These are phyloP conservation scores for Cutaneotrichosporon arboriforme DNA, from an alignment of 1,284 basidiomycete species.

Conservation along the genomic window DNA sequence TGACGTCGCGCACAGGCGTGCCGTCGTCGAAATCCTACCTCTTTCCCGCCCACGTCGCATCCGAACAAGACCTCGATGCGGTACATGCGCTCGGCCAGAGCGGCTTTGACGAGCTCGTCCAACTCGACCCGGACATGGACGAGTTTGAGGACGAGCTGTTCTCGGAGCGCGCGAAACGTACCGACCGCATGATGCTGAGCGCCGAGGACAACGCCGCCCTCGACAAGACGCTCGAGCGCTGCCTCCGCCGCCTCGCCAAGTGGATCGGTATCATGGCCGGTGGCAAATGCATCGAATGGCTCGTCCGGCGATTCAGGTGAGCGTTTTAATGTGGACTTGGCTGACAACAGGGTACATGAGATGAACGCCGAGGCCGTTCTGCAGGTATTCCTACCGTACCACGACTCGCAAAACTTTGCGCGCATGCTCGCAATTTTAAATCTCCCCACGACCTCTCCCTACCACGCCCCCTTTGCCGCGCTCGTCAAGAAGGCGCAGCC, in stretches of 20 bases:
- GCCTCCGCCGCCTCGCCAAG: constrained; percentile 67
- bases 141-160: constrained; percentile 67
- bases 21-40: constrained; percentile 68
- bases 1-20: constrained; percentile 55
- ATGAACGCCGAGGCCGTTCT: constrained; percentile 82
- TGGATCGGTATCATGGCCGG: constrained; percentile 77
- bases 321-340: constrained; percentile 30
- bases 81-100: constrained; percentile 77
- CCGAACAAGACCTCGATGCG: constrained; percentile 77
- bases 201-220: constrained; percentile 61
- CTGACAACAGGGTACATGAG: constrained; percentile 69
- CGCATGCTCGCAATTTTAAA: constrained; percentile 86
- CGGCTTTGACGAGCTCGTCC: constrained; percentile 64
- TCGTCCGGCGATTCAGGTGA: constrained; percentile 85
- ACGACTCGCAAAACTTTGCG: constrained; percentile 89
- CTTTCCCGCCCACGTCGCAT: constrained; percentile 74
- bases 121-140: constrained; percentile 56
- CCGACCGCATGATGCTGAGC: constrained; percentile 76
- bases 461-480: constrained; percentile 57
- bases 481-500: constrained; percentile 68
- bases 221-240: constrained; percentile 49
- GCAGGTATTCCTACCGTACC: constrained; percentile 84
- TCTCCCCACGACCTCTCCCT: constrained; percentile 51
- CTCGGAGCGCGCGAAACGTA: constrained; percentile 66
- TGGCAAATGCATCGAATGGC: constrained; percentile 90